These are phyloP conservation scores for Puccinia novopanici DNA, from an alignment of 1,284 basidiomycete genomes.

Conservation along the genomic window DNA sequence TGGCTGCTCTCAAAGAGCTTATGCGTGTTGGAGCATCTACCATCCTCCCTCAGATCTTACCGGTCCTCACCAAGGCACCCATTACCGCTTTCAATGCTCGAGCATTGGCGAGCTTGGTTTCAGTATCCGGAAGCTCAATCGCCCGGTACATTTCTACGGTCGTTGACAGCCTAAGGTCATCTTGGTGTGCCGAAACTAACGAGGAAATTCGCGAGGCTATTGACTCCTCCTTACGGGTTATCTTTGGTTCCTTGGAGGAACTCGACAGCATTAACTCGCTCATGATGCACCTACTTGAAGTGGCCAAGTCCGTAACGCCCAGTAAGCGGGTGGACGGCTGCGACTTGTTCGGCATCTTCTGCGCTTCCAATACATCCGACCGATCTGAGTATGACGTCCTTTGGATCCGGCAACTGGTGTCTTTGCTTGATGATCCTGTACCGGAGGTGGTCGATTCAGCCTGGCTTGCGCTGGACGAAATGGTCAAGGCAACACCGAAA, in stretches of 20 bases:
- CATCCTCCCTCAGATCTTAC: slow-evolving; percentile 97
- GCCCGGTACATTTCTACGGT: slow-evolving; percentile 74
- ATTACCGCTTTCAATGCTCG: slow-evolving; percentile 96
- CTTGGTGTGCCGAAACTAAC: slow-evolving; percentile 66
- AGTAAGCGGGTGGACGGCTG: slow-evolving; percentile 75
- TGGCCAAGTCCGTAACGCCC: slow-evolving; percentile 76
- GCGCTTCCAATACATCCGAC: slow-evolving; percentile 66
- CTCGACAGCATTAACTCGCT: slow-evolving; percentile 81
- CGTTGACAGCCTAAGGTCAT: slow-evolving; percentile 72
- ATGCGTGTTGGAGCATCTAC: slow-evolving; percentile 75
- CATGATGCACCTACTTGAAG: slow-evolving; percentile 80
- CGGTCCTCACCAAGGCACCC: slow-evolving; percentile 82
- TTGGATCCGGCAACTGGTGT: slow-evolving; percentile 90
- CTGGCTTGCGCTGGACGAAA: slow-evolving; percentile 78
- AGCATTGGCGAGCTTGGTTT: slow-evolving; percentile 83
- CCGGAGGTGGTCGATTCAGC: slow-evolving; percentile 77
- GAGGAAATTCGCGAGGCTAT: slow-evolving; percentile 74
- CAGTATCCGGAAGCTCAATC: slow-evolving; percentile 92
- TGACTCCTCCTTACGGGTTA: slow-evolving; percentile 71
- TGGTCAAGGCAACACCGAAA: slow-evolving; percentile 88
- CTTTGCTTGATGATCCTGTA: slow-evolving; percentile 78
- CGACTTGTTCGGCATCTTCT: slow-evolving; percentile 76
- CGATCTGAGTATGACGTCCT: slow-evolving; percentile 76
- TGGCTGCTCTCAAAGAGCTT: slow-evolving; percentile 87
- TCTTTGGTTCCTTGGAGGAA: slow-evolving; percentile 77